Base-by-base conservation (phyloP, 2,329 filamentous ascomycete species). In the Neofusicoccum cordaticola region DNA sequence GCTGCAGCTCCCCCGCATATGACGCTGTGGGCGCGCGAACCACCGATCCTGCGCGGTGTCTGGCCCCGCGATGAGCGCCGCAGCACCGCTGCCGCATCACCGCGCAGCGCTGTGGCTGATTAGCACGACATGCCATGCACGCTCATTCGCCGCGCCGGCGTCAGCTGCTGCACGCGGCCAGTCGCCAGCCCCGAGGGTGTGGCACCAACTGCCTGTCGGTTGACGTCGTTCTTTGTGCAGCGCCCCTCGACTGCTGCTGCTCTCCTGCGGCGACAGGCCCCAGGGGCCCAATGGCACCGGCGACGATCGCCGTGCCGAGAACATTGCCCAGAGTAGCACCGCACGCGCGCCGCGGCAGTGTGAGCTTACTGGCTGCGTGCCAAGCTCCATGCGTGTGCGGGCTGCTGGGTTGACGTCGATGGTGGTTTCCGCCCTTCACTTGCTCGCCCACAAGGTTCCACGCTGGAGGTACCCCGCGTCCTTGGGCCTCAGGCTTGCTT, bases 151-250 rank as follows among this genome's bases (percentile, higher is more conserved):
- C 2, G 4, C n/a, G 42, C 31, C 31, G 27, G 42, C 42, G 27
- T 60, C 41, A 47, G 56, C 56, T 60, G 56, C 56, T 47, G 56
- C 56, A 60, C 56, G 56, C 56, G 42, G 56, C 11, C 15, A 37
- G 8, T 35, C 27, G 27, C 17, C n/a, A n/a, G 41, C 8, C 41
- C 37, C 53, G 12, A 8, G n/a, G 17, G 15, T 35, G 53, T 45
- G 37, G 53, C 42, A 60, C 56, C 56, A 15, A 19, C 8, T 7
- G 3, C 17, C 27, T 47, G 56, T 17, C 56, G n/a, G 56, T 47
- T 60, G 56, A 48, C 56, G 56, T 60, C 56, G 56, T 60, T 37
- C 56, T 60, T 60, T 60, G 56, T 60, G 42, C 56, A 12, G 41
- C 53, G 19, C 27, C 22, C 9, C 41, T 27, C 53, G 15, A 34